These are phyloP conservation scores for Lyophyllum decastes DNA, from an alignment of 768 basidiomycete genomes.

Conservation along the genomic window DNA sequence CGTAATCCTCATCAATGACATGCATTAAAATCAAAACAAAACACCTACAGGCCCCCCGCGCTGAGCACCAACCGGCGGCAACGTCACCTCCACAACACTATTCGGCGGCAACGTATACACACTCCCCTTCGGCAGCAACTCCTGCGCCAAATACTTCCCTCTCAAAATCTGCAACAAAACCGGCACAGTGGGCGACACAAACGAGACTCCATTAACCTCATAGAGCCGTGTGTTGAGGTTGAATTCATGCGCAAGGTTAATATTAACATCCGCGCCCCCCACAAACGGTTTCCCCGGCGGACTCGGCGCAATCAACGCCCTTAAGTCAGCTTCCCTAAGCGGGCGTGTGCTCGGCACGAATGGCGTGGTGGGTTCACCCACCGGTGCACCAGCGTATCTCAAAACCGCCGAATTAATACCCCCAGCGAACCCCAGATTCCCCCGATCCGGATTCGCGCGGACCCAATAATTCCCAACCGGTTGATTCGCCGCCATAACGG, in stretches of 20 bases:
- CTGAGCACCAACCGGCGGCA: background rate
- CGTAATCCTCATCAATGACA: background rate
- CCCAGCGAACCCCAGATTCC: slow-evolving; percentile 26
- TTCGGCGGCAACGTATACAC: background rate
- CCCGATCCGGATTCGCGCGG: slow-evolving; percentile 30
- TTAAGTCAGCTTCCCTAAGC: background rate
- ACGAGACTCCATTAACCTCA: background rate
- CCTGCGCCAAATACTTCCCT: background rate
- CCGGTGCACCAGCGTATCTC: slow-evolving; percentile 47
- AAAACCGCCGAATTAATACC: slow-evolving; percentile 52
- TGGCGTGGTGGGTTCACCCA: slow-evolving; percentile 40
- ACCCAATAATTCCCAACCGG: slow-evolving; percentile 54
- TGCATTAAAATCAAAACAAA: background rate
- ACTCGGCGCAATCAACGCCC: background rate
- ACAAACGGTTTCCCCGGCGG: background rate
- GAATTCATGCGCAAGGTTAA: background rate
- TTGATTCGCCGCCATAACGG: slow-evolving; percentile 45
- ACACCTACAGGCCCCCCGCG: background rate
- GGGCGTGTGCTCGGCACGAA: slow-evolving; percentile 10
- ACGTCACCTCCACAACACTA: background rate
- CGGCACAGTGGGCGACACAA: background rate
- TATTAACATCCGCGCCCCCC: background rate
- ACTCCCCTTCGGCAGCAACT: background rate
- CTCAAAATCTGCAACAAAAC: background rate
- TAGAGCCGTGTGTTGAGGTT: background rate